Percentiles rank a stretch among this genome's conserved stretches.
Conservation (phyloP, 2,329 filamentous ascomycete genomes). For the Alternaria alternata region DNA sequence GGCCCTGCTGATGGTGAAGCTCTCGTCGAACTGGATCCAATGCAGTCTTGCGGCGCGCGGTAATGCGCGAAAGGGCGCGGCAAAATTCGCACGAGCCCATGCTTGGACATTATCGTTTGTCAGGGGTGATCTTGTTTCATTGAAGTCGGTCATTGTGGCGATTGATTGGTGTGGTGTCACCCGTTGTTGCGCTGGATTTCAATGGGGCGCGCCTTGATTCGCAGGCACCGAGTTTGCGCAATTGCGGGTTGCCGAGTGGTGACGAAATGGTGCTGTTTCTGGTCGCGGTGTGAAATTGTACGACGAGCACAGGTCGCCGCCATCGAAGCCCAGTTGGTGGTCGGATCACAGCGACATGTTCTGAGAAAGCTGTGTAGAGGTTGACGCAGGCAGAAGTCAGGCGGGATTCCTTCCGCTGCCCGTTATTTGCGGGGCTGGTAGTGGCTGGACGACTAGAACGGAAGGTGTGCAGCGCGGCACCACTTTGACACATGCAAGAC, state of each 20-base stretch:
- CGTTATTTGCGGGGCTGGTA: constrained; percentile 22
- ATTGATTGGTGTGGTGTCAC: constrained; percentile 17
- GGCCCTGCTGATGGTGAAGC: constrained; percentile 34
- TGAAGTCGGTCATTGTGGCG: constrained; percentile 35
- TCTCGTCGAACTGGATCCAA: constrained; percentile 38
- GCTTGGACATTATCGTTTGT: constrained; percentile 34
- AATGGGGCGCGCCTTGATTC: constrained; percentile 12
- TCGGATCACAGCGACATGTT: constrained; percentile 15
- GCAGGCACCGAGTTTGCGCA: constrained; percentile 7
- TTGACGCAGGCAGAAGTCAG: constrained; percentile 16
- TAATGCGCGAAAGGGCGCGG: constrained; percentile 29
- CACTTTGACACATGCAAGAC: constrained; percentile 8
- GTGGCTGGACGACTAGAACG: constrained; percentile 17
- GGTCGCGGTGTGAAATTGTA: constrained; percentile 11
- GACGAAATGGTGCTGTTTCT: constrained; percentile 2
- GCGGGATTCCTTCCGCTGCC: constrained; percentile 20
- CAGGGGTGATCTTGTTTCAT: constrained; percentile 37
- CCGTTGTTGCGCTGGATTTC: constrained; percentile 8
- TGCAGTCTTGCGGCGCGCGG: constrained; percentile 28
- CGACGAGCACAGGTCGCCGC: constrained; percentile 13
- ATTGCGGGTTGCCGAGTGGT: constrained; percentile 7
- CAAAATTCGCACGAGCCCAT: constrained; percentile 33
- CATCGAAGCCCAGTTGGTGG: constrained; percentile 15
- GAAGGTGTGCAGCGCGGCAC: constrained; percentile 15
- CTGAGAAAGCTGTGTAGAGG: constrained; percentile 5